Percentiles rank a stretch among this genome's conserved stretches.
Evolutionary conservation across 1,139 yeast species (phyloP).

Genomic region (Yamadazyma taylorii): DNA sequence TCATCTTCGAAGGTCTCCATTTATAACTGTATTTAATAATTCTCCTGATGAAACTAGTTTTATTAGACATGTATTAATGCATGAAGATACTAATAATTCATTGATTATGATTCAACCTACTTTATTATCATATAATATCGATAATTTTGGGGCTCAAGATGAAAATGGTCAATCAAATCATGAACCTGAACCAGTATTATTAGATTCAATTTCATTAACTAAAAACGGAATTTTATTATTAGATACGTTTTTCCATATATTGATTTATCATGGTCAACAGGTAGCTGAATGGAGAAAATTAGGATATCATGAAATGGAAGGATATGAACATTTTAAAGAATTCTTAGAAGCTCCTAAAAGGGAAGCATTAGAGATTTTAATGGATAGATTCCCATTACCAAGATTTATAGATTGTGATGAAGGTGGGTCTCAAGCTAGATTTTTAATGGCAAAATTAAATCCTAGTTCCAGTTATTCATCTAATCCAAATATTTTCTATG

Average conservation of each 20-base stretch:
- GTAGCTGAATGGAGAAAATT: slow-evolving; percentile 71
- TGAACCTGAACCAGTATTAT: slow-evolving; percentile 59
- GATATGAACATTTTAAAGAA: slow-evolving; percentile 59
- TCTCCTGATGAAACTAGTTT: slow-evolving; percentile 81
- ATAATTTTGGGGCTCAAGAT: slow-evolving; percentile 45
- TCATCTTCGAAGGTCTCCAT: slow-evolving; percentile 69
- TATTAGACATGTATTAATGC: slow-evolving; percentile 63
- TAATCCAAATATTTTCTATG: slow-evolving; percentile 34
- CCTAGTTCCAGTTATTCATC: slow-evolving; percentile 65
- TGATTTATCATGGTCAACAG: slow-evolving; percentile 67
- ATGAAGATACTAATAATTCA: slow-evolving; percentile 66
- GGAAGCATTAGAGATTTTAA: slow-evolving; percentile 66
- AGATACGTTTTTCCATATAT: slow-evolving; percentile 74
- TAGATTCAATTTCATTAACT: slow-evolving; percentile 67
- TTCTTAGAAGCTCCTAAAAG: slow-evolving; percentile 64
- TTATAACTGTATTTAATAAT: slow-evolving; percentile 68
- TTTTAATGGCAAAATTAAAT: slow-evolving; percentile 70
- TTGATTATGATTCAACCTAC: slow-evolving; percentile 79
- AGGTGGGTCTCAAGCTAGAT: slow-evolving; percentile 70
- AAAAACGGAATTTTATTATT: slow-evolving; percentile 60
- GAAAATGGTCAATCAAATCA: slow-evolving; percentile 35
- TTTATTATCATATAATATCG: slow-evolving; percentile 62
- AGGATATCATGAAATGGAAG: slow-evolving; percentile 66
- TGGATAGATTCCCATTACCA: slow-evolving; percentile 85
- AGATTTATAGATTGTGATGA: slow-evolving; percentile 94